Evolutionary conservation across 2,329 filamentous ascomycete species (phyloP), one percentile per base, ranked within the genome.

Genomic region (Aspergillus versicolor): DNA sequence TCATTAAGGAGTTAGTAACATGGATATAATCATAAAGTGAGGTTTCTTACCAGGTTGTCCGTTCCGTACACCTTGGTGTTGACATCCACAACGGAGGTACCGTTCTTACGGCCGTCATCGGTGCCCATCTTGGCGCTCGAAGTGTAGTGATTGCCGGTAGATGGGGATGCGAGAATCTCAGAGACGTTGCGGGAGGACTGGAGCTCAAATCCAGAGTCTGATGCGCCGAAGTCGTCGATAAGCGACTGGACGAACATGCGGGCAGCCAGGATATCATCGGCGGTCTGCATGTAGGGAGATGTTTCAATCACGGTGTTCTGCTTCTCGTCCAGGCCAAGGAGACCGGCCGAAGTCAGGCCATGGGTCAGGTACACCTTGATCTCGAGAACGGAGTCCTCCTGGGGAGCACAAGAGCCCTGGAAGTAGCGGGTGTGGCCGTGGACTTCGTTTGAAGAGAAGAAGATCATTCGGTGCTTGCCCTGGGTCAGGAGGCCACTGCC

Each of bases 31-130:
- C 11, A 54, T 12, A 19, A 12, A 52, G 8, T 15, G n/a, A 17
- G 41, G 27, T 4, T 21, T 43, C 61, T 47, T 59, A 65, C 63
- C 60, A 88, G 75, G 72, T 89, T 89, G 65, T 88, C 84, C 0
- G 83, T 88, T 38, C 86, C 86, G 65, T 84, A 88, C 5, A 89
- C 84, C 72, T 82, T 84, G 56, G 84, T 82, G 71, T 88, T 77
- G 11, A 79, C 69, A 63, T 88, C 86, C 1, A 88, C 86, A 2
- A 89, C 86, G 1, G 84, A 76, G 6, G 77, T 80, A 15, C 85
- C 84, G n/a, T 70, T 73, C 45, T 69, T 70, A 30, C 81, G 80
- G 15, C 83, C 83, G 47, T 84, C 81, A 55, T 84, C 79, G 0
- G 73, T 75, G 12, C 86, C 86, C 63, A 88, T 78, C 70, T 87